These are phyloP conservation scores for Plasmopara viticola DNA, from an alignment of 352 stramenopile genomes.

Conservation along the genomic window DNA sequence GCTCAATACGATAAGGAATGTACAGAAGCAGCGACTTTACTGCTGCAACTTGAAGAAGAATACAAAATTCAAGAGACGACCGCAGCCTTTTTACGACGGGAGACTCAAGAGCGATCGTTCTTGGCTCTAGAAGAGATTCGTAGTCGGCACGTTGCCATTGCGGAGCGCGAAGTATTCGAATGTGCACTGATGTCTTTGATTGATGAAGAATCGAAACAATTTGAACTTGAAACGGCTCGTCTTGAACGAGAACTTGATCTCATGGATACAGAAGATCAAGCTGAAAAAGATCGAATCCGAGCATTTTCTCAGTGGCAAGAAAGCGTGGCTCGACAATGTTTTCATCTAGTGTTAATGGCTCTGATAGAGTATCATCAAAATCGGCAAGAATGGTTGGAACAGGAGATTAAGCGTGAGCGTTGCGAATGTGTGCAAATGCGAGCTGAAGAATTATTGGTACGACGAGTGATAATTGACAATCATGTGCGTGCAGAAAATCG, in stretches of 20 bases:
- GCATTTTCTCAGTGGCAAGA: constrained; percentile 14
- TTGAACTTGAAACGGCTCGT: constrained; percentile 1
- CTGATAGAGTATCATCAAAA: constrained; percentile 15
- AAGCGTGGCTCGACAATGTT: constrained; percentile 2
- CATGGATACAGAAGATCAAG: constrained; percentile 21
- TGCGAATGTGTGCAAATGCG: constrained; percentile 41
- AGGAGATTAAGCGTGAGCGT: constrained; percentile 19
- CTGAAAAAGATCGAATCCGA: constrained; percentile 13
- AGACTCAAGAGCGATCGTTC: constrained; percentile 10
- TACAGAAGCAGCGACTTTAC: constrained; percentile 7
- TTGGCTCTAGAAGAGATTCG: constrained; percentile 17
- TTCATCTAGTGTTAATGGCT: constrained; percentile 25
- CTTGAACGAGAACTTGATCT: constrained; percentile 6
- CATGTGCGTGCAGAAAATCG: constrained; percentile 19
- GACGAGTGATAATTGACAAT: constrained; percentile 23
- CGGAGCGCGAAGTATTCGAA: constrained; percentile 11
- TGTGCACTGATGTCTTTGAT: constrained; percentile 5
- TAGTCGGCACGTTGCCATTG: constrained; percentile 6
- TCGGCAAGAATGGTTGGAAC: constrained; percentile 16
- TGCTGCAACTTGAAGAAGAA: constrained; percentile 18
- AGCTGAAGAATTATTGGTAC: constrained; percentile 33
- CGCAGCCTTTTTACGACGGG: constrained; percentile 5
- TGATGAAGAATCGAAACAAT: constrained; percentile 15
- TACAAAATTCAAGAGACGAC: constrained; percentile 15
- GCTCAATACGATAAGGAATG: constrained; percentile 10